These are phyloP conservation scores for Psilocybe tampanensis DNA, from an alignment of 768 basidiomycete genomes.

Conservation along the genomic window DNA sequence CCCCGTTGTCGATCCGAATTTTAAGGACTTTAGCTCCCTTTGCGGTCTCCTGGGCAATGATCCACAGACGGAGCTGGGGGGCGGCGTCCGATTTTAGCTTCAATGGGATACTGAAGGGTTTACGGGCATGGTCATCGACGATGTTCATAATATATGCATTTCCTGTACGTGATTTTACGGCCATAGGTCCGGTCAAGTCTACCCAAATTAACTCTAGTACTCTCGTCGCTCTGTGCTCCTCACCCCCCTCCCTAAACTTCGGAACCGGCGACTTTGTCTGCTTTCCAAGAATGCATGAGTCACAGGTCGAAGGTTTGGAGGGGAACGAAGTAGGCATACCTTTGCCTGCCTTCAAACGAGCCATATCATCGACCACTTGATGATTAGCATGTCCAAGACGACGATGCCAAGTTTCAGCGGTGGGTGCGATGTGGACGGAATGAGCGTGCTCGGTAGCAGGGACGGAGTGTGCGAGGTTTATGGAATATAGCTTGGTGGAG, in stretches of 20 bases:
- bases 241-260: constrained; percentile 25
- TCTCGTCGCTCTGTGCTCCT: constrained; percentile 23
- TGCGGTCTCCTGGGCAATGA: constrained; percentile 18
- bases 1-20: constrained; percentile 21
- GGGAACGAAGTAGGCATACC: constrained; percentile 28
- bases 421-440: neutral
- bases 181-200: constrained; percentile 29
- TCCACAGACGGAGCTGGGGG: constrained; percentile 29
- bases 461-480: constrained; percentile 7
- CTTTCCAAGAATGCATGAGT: constrained; percentile 39
- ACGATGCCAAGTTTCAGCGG: constrained; percentile 28
- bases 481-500: constrained; percentile 14
- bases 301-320: constrained; percentile 28
- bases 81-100: constrained; percentile 28
- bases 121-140: constrained; percentile 33
- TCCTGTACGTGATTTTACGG: constrained; percentile 24
- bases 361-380: constrained; percentile 22
- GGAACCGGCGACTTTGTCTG: constrained; percentile 35
- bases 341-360: constrained; percentile 12
- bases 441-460: constrained; percentile 17
- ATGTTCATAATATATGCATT: constrained; percentile 34
- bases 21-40: constrained; percentile 18
- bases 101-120: constrained; percentile 34
- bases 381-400: constrained; percentile 30
- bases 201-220: constrained; percentile 32